Percentiles rank a stretch among this genome's conserved stretches.
Conservation (phyloP, 2,329 filamentous ascomycete genomes). For the Alternaria tenuissima region DNA sequence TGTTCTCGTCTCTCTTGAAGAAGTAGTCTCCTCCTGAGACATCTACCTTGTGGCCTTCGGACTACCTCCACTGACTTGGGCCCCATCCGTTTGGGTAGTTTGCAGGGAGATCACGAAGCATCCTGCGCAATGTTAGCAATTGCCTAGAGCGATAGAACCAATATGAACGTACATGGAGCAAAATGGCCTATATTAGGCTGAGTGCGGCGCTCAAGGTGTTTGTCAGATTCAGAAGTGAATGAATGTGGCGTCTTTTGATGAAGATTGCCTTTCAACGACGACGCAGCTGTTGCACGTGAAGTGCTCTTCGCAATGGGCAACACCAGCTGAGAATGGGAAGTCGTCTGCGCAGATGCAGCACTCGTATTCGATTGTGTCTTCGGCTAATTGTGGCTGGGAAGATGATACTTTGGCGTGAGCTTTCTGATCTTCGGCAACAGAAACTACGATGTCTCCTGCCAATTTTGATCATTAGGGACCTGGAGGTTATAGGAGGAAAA, state of each 20-base stretch:
- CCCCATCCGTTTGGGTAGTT: too few relatives aligned
- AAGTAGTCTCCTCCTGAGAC: not conserved
- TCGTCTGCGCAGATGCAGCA: conserved; percentile 8
- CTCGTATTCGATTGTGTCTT: conserved; percentile 3
- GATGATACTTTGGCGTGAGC: not conserved
- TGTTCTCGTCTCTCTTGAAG: not conserved
- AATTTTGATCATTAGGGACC: too few relatives aligned
- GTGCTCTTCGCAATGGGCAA: conserved; percentile 9
- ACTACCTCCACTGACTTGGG: too few relatives aligned
- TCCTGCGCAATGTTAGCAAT: too few relatives aligned
- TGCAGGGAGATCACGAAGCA: too few relatives aligned
- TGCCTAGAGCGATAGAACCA: too few relatives aligned
- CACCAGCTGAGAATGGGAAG: not conserved
- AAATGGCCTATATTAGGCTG: too few relatives aligned
- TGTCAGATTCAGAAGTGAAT: too few relatives aligned
- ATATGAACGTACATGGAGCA: accelerated
- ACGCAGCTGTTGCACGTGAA: conserved; percentile 13
- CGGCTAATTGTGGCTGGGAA: not conserved
- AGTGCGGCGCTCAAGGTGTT: too few relatives aligned
- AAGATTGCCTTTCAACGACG: not conserved
- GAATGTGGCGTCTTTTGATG: too few relatives aligned
- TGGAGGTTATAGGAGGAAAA: conserved; percentile 1
- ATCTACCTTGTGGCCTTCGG: too few relatives aligned
- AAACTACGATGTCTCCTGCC: not conserved
- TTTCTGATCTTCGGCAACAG: not conserved